Conservation (phyloP, 2,329 filamentous ascomycete species). For the Penicillium sclerotiorum region DNA sequence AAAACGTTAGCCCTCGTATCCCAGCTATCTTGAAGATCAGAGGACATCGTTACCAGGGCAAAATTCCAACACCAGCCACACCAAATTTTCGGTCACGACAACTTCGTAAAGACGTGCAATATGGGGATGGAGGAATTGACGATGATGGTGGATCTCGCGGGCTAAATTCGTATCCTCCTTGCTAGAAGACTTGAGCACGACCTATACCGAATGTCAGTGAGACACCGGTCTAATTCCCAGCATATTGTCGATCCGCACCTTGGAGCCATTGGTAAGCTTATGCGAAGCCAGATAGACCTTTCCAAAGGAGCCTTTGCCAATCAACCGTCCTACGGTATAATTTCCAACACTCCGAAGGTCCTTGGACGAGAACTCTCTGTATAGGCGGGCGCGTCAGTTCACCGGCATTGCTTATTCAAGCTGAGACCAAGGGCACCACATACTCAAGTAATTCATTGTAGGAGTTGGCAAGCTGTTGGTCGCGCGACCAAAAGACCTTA, state of each 20-base stretch:
- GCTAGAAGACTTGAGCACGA: constrained; percentile 96
- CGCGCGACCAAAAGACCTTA: constrained; percentile 8
- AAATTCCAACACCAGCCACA: constrained; percentile 97
- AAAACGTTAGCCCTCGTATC: neutral
- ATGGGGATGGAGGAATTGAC: constrained; percentile 95
- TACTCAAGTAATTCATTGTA: constrained; percentile 96
- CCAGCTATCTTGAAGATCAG: neutral
- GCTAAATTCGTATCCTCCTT: constrained; percentile 95
- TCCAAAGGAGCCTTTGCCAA: constrained; percentile 97
- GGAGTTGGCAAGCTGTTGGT: constrained; percentile 81
- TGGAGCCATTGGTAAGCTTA: constrained; percentile 97
- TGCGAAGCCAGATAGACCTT: constrained; percentile 96
- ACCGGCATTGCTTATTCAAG: neutral
- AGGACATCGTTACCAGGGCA: constrained; percentile 70
- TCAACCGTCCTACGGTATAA: constrained; percentile 86
- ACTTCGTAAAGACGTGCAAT: constrained; percentile 97
- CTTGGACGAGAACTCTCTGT: constrained; percentile 88
- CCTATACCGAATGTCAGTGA: constrained; percentile 54
- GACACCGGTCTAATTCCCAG: neutral
- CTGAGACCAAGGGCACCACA: constrained; percentile 35
- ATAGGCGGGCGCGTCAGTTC: constrained; percentile 15
- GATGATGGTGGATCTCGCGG: constrained; percentile 96
- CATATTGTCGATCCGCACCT: constrained; percentile 57
- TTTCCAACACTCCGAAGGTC: constrained; percentile 93
- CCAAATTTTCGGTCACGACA: constrained; percentile 90